phyloP scores from a whole-genome alignment of 805 yeast species.

The Candida krabiensis region DNA sequence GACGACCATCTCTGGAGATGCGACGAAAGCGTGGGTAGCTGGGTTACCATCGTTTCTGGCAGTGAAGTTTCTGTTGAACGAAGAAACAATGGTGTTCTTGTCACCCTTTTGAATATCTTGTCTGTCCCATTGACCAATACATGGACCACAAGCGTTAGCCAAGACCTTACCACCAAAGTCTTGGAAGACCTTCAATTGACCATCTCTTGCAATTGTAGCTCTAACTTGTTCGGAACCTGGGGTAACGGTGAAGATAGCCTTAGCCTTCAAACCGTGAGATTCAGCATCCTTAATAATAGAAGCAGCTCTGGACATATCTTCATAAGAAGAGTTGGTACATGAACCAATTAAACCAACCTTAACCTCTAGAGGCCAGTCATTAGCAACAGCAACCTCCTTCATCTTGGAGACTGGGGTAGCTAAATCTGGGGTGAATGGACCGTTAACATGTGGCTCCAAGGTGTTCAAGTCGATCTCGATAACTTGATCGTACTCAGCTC shows the following conservation, averaged over 20 bases:
- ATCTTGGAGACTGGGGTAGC: constrained; percentile 89
- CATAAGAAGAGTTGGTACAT: constrained; percentile 97
- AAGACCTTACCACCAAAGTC: constrained; percentile 88
- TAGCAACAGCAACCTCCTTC: constrained; percentile 64
- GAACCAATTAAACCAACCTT: constrained; percentile 97
- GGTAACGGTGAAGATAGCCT: constrained; percentile 89
- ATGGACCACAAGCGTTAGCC: constrained; percentile 99
- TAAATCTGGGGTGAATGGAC: constrained; percentile 98
- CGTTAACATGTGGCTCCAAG: constrained; percentile 93
- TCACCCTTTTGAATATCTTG: constrained; percentile 64
- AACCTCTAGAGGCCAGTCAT: constrained; percentile 84
- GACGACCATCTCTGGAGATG: constrained; percentile 98
- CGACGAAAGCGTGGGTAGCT: constrained; percentile 93
- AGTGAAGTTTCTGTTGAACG: constrained; percentile 96
- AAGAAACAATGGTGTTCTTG: constrained; percentile 88
- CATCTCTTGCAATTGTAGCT: constrained; percentile 96
- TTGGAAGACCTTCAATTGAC: constrained; percentile 76
- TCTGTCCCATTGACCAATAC: constrained; percentile 99
- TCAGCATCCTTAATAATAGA: constrained; percentile 87
- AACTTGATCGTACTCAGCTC: constrained; percentile 88
- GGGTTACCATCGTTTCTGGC: constrained; percentile 99
- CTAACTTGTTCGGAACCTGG: constrained; percentile 99
- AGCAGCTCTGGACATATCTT: constrained; percentile 97
- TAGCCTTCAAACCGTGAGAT: constrained; percentile 82
- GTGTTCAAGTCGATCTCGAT: constrained; percentile 84